A percentile compares a stretch with the other conserved stretches of the same genome.
Evolutionary conservation across 768 basidiomycete species (phyloP).

Genomic region (Lentinula boryana): DNA sequence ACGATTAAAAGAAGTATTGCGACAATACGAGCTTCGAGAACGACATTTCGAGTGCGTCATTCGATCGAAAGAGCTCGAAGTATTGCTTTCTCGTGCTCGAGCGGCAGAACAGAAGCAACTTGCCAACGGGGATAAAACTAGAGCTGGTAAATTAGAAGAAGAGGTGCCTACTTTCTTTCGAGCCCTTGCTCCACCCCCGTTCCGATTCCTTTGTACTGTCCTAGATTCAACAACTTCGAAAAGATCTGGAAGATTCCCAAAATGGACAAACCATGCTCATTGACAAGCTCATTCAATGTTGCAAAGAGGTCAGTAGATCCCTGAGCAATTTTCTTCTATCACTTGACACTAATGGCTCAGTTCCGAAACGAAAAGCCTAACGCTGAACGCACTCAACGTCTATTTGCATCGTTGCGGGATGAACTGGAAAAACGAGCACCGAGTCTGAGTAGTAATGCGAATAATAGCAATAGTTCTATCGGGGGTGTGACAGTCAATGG

Average conservation of each 20-base stretch:
- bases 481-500: constrained; percentile 6
- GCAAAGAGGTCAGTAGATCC: constrained; percentile 66
- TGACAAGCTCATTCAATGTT: constrained; percentile 79
- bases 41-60: constrained; percentile 90
- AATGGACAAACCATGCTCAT: constrained; percentile 74
- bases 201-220: background rate
- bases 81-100: constrained; percentile 79
- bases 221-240: constrained; percentile 63
- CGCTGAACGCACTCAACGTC: constrained; percentile 74
- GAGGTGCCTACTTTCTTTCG: constrained; percentile 45
- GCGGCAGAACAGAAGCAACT: constrained; percentile 85
- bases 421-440: constrained; percentile 71
- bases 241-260: constrained; percentile 77
- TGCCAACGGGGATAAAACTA: constrained; percentile 65
- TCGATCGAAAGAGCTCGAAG: constrained; percentile 87
- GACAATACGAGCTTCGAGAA: constrained; percentile 86
- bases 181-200: background rate
- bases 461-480: constrained; percentile 7
- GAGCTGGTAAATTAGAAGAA: constrained; percentile 64
- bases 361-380: constrained; percentile 50
- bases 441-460: constrained; percentile 18
- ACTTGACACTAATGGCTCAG: constrained; percentile 12
- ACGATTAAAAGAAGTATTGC: constrained; percentile 80
- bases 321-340: constrained; percentile 3
- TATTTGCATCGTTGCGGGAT: constrained; percentile 77